Evolutionary conservation across 352 stramenopile species (phyloP).

Genomic region (Aphanomyces invadans): DNA sequence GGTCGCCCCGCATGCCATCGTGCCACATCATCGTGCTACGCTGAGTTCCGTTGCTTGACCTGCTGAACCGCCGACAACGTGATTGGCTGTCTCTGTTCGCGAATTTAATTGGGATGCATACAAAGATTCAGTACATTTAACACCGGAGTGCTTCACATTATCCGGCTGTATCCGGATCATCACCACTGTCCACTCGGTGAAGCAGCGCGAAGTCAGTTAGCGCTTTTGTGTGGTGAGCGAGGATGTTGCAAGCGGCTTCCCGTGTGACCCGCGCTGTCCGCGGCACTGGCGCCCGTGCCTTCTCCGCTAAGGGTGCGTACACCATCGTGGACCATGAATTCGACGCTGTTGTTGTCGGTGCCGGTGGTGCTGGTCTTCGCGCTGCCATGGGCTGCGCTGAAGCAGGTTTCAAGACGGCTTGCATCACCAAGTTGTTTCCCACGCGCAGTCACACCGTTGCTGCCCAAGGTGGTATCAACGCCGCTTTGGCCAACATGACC

Average conservation of each 20-base stretch:
- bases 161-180: constrained; percentile 3
- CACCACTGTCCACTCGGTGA: not conserved
- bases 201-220: constrained; percentile 14
- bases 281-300: constrained; percentile 28
- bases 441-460: constrained; percentile 95
- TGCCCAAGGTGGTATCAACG: constrained; percentile 96
- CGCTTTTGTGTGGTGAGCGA: constrained; percentile 9
- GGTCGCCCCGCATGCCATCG: not conserved
- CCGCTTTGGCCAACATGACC: constrained; percentile 95
- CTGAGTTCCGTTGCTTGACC: not conserved
- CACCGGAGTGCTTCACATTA: too few species aligned
- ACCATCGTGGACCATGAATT: constrained; percentile 93
- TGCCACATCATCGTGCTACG: not conserved
- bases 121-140: not conserved
- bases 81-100: not conserved
- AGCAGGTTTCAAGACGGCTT: constrained; percentile 94
- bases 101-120: not conserved
- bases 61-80: not conserved
- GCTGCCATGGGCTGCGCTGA: constrained; percentile 90
- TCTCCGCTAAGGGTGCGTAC: constrained; percentile 31
- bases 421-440: constrained; percentile 97
- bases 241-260: constrained; percentile 27
- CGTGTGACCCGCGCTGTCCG: constrained; percentile 34
- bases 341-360: constrained; percentile 94
- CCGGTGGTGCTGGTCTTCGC: constrained; percentile 89